Percentiles rank a stretch among this genome's conserved stretches.
These are phyloP conservation scores for Avena eriantha DNA, from an alignment of 176 grass and related monocot genomes.

Conservation along the genomic window DNA sequence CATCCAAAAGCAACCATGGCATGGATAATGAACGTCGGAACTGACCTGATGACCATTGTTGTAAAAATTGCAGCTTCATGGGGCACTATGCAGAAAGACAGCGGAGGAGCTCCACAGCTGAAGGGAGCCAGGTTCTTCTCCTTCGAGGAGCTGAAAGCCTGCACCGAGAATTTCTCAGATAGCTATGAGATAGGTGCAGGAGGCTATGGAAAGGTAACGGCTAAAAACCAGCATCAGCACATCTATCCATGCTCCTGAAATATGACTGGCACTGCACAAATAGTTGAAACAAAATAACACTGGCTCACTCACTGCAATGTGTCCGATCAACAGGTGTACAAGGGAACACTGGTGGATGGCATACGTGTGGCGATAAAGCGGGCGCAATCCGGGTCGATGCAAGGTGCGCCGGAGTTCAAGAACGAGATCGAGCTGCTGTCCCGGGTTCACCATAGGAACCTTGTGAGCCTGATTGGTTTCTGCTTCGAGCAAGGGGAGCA, in stretches of 20 bases:
- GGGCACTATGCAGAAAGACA: slow-evolving; percentile 45
- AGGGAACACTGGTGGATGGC: slow-evolving; percentile 60
- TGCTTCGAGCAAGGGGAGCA: slow-evolving; percentile 80
- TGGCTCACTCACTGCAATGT: background rate
- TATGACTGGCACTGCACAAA: background rate
- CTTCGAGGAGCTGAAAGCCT: slow-evolving; percentile 67
- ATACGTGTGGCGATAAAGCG: slow-evolving; percentile 73
- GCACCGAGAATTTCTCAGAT: slow-evolving; percentile 68
- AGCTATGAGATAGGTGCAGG: slow-evolving; percentile 63
- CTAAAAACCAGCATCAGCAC: background rate
- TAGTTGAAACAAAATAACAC: background rate
- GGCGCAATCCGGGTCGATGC: slow-evolving; percentile 55
- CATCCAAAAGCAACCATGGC: background rate
- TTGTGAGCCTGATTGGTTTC: slow-evolving; percentile 81
- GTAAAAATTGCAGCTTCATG: slow-evolving; percentile 54
- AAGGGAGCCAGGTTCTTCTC: slow-evolving; percentile 73
- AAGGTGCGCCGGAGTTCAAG: slow-evolving; percentile 69
- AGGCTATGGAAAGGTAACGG: slow-evolving; percentile 61
- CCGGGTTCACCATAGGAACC: slow-evolving; percentile 82
- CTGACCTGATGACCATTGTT: slow-evolving; percentile 31
- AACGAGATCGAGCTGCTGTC: slow-evolving; percentile 85
- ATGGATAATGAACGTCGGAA: background rate
- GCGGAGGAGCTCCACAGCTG: slow-evolving; percentile 57
- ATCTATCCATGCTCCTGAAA: background rate
- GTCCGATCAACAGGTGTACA: slow-evolving; percentile 59